A percentile compares a stretch with the other conserved stretches of the same genome.
Evolutionary conservation across 1,284 basidiomycete genomes (phyloP).

Genomic region (Malassezia pachydermatis): DNA sequence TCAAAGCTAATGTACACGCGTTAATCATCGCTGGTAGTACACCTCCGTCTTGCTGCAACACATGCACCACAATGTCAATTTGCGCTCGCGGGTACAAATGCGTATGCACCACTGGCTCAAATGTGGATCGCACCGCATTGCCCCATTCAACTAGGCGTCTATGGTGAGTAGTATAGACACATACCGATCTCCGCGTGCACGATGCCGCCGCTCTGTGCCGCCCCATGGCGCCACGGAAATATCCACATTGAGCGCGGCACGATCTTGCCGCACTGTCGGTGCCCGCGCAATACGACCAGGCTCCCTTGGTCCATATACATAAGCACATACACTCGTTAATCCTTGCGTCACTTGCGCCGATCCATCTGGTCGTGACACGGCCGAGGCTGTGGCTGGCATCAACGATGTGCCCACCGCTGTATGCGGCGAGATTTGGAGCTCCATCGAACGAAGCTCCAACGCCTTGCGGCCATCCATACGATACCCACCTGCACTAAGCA

Average conservation of each 20-base stretch:
- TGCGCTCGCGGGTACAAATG: constrained; percentile 82
- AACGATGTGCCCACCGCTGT: constrained; percentile 46
- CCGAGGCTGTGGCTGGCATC: constrained; percentile 15
- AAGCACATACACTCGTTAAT: constrained; percentile 72
- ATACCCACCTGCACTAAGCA: constrained; percentile 68
- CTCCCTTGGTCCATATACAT: constrained; percentile 84
- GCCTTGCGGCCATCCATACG: constrained; percentile 83
- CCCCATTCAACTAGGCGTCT: constrained; percentile 83
- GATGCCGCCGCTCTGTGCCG: constrained; percentile 64
- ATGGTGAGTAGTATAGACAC: constrained; percentile 4
- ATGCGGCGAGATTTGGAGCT: constrained; percentile 66
- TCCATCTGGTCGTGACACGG: constrained; percentile 59
- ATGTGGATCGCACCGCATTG: constrained; percentile 77
- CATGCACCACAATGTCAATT: constrained; percentile 85
- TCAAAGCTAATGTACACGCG: constrained; percentile 79
- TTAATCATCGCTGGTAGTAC: constrained; percentile 89
- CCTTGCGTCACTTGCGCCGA: constrained; percentile 76
- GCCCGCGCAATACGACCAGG: constrained; percentile 50
- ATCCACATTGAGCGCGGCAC: constrained; percentile 61
- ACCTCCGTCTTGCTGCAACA: constrained; percentile 84
- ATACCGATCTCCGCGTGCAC: constrained; percentile 53
- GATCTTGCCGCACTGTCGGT: constrained; percentile 26
- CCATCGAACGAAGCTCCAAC: constrained; percentile 74
- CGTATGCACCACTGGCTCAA: constrained; percentile 85
- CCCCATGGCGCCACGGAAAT: constrained; percentile 60